A percentile compares a stretch with the other conserved stretches of the same genome.
Evolutionary conservation across 495 filamentous ascomycete species (phyloP).

Genomic region (Saxophila tyrrhenica): DNA sequence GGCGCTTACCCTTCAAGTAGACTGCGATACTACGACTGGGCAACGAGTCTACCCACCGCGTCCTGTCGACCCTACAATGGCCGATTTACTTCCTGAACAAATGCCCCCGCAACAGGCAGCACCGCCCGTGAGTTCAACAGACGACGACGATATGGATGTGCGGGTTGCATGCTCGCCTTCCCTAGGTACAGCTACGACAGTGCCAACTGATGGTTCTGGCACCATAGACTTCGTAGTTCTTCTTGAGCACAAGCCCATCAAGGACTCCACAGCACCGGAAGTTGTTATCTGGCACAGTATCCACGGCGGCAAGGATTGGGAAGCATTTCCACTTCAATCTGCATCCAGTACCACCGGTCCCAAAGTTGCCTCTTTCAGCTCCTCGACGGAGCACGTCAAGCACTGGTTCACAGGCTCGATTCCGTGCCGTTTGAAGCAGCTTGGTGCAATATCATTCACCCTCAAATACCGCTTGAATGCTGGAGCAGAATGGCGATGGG

Average conservation of each 20-base stretch:
- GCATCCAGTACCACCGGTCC: not conserved
- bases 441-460: conserved; percentile 52
- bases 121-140: conserved; percentile 4
- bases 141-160: conserved; percentile 33
- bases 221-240: conserved; percentile 47
- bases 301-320: conserved; percentile 34
- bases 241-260: conserved; percentile 38
- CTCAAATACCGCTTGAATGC: conserved; percentile 54
- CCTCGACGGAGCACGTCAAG: conserved; percentile 2
- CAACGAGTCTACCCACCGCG: conserved; percentile 17
- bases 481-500: conserved; percentile 61
- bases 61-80: conserved; percentile 7
- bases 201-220: conserved; percentile 28
- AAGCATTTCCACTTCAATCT: conserved; percentile 20
- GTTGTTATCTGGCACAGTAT: conserved; percentile 68
- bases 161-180: conserved; percentile 51
- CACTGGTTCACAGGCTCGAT: conserved; percentile 32
- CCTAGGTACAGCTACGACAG: conserved; percentile 54
- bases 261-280: conserved; percentile 50
- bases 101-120: conserved; percentile 5
- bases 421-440: conserved; percentile 20
- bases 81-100: conserved; percentile 17
- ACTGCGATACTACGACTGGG: conserved; percentile 18
- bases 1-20: conserved; percentile 3
- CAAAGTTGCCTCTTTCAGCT: not conserved